Percentiles rank a stretch among this genome's conserved stretches.
Conservation (phyloP, 345 rosid genomes). For the Camelina hispida region DNA sequence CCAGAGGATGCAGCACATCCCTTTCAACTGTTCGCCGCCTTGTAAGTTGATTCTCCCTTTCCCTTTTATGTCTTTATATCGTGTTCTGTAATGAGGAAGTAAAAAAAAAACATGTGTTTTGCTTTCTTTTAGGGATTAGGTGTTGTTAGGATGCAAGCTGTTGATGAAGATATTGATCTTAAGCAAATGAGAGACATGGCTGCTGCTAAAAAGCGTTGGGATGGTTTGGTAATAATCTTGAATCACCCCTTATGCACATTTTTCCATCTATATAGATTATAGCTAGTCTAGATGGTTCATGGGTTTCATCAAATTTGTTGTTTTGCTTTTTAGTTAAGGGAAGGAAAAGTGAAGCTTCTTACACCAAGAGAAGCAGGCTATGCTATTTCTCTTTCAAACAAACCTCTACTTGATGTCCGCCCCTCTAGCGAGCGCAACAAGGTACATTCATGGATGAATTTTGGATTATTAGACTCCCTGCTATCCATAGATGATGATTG, state of each 20-base stretch:
- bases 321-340: conserved; percentile 62
- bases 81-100: conserved; percentile 28
- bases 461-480: neutral
- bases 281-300: too few species aligned
- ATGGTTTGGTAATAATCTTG: conserved; percentile 62
- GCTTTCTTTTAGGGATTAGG: conserved; percentile 46
- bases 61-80: conserved; percentile 6
- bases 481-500: conserved; percentile 7
- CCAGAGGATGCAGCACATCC: conserved; percentile 6
- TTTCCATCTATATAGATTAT: neutral
- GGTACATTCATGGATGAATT: conserved; percentile 45
- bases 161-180: conserved; percentile 69
- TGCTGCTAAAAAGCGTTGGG: conserved; percentile 96
- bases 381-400: conserved; percentile 83
- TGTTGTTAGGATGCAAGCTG: conserved; percentile 64
- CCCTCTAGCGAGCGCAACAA: conserved; percentile 73
- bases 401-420: conserved; percentile 83
- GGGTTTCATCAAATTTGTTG: neutral
- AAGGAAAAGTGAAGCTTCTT: conserved; percentile 80
- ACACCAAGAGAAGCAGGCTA: conserved; percentile 90
- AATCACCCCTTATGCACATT: neutral
- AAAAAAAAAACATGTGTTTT: neutral
- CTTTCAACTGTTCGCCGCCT: conserved; percentile 30
- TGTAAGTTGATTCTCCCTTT: conserved; percentile 43
- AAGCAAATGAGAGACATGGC: conserved; percentile 94